Conservation (phyloP, 495 filamentous ascomycete species). For the Tuber umbilicatum region DNA sequence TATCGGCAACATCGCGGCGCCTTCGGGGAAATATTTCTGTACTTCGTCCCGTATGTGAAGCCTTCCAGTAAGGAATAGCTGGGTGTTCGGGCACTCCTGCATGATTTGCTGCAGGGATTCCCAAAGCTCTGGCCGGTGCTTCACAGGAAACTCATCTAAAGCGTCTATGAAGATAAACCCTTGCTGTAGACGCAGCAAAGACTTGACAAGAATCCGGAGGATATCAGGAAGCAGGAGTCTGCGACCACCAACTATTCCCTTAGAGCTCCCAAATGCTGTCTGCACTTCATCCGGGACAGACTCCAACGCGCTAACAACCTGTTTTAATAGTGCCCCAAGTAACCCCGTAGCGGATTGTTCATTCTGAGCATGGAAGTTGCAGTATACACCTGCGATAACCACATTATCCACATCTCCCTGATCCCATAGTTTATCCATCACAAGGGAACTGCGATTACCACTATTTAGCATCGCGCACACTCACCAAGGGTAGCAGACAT, state of each 20-base stretch:
- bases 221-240: neutral
- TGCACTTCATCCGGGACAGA: neutral
- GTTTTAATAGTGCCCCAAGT: neutral
- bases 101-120: no score
- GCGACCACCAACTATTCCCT: neutral
- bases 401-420: neutral
- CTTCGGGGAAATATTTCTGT: neutral
- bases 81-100: no score
- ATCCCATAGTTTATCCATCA: neutral
- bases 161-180: no score
- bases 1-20: neutral
- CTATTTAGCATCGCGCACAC: neutral
- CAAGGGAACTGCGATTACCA: neutral
- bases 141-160: no score
- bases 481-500: neutral
- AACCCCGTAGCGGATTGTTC: neutral
- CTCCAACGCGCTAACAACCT: neutral
- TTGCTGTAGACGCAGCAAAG: no score
- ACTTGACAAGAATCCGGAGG: neutral
- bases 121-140: no score
- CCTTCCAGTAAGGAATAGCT: no score
- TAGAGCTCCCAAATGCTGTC: neutral
- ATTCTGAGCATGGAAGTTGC: neutral
- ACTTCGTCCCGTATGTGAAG: neutral
- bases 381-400: neutral